Evolutionary conservation across 805 yeast species (phyloP).

Genomic region (Lachancea lanzarotensis): DNA sequence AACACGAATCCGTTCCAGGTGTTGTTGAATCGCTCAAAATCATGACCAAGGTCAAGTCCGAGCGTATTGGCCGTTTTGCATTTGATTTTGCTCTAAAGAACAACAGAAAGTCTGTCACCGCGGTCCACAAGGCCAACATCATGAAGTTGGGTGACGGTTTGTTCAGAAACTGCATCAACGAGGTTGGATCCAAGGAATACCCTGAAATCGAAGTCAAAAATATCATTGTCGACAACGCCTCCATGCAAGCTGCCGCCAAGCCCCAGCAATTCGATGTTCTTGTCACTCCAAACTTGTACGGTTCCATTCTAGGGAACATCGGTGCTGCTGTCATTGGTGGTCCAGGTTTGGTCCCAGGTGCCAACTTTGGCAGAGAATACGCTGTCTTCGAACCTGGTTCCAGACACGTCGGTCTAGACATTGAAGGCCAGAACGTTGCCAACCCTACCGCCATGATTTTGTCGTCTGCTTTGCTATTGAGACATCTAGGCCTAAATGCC

Average conservation of each 20-base stretch:
- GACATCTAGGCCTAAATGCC: constrained; percentile 85
- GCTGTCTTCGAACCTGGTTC: constrained; percentile 99
- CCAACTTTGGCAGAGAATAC: constrained; percentile 93
- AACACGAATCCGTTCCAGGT: constrained; percentile 96
- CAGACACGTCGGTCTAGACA: constrained; percentile 97
- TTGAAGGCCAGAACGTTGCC: constrained; percentile 89
- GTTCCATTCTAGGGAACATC: constrained; percentile 93
- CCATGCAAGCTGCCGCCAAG: constrained; percentile 98
- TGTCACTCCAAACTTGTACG: constrained; percentile 97
- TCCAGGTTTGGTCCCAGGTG: constrained; percentile 98
- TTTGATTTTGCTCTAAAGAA: constrained; percentile 91
- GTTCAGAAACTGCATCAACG: constrained; percentile 88
- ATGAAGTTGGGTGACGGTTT: constrained; percentile 98
- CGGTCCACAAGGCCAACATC: constrained; percentile 98
- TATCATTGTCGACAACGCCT: constrained; percentile 97
- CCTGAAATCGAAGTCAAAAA: constrained; percentile 79
- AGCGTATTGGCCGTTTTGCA: constrained; percentile 95
- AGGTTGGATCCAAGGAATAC: constrained; percentile 77
- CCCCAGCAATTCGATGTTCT: constrained; percentile 98
- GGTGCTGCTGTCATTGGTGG: constrained; percentile 98
- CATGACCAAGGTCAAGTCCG: constrained; percentile 89
- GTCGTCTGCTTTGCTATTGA: constrained; percentile 83
- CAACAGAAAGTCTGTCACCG: constrained; percentile 88
- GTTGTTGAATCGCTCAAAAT: constrained; percentile 95
- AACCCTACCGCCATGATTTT: constrained; percentile 98